Conservation (phyloP, 441 rosid genomes). For the Macaranga tanarius region DNA sequence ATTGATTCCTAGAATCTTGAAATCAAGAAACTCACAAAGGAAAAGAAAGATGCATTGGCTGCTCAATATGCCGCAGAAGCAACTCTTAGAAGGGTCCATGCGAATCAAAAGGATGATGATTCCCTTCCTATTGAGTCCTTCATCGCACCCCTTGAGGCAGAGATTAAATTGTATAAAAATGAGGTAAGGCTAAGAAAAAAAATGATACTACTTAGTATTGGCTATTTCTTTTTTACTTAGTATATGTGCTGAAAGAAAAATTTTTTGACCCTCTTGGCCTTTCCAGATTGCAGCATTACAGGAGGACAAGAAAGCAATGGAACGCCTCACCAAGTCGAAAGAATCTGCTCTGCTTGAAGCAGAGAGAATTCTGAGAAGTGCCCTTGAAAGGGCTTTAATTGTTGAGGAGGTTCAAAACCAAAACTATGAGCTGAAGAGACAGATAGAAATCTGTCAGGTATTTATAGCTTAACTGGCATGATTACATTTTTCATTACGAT, state of each 20-base stretch:
- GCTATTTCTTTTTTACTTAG: not conserved
- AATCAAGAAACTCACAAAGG: slow-evolving; percentile 56
- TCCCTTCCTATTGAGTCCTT: slow-evolving; percentile 58
- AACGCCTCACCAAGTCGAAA: slow-evolving; percentile 89
- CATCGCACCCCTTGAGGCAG: slow-evolving; percentile 85
- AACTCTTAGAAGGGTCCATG: slow-evolving; percentile 72
- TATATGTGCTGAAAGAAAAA: not conserved
- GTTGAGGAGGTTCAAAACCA: slow-evolving; percentile 96
- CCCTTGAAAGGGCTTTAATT: slow-evolving; percentile 80
- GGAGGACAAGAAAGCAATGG: slow-evolving; percentile 90
- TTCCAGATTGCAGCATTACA: slow-evolving; percentile 62
- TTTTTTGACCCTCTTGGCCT: not conserved
- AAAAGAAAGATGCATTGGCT: slow-evolving; percentile 78
- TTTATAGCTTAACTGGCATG: not conserved
- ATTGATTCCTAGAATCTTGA: slow-evolving; percentile 58
- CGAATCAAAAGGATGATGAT: slow-evolving; percentile 63
- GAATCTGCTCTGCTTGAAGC: slow-evolving; percentile 90
- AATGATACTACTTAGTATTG: not conserved
- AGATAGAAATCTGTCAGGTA: slow-evolving; percentile 85
- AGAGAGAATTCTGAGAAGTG: slow-evolving; percentile 71
- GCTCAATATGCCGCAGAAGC: slow-evolving; percentile 91
- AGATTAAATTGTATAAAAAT: slow-evolving; percentile 68
- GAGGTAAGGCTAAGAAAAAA: slow-evolving; percentile 39
- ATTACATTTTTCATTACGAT: not conserved
- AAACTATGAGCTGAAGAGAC: slow-evolving; percentile 73